Conservation (phyloP, 1,284 basidiomycete species). For the Porphyrellus sp. region DNA sequence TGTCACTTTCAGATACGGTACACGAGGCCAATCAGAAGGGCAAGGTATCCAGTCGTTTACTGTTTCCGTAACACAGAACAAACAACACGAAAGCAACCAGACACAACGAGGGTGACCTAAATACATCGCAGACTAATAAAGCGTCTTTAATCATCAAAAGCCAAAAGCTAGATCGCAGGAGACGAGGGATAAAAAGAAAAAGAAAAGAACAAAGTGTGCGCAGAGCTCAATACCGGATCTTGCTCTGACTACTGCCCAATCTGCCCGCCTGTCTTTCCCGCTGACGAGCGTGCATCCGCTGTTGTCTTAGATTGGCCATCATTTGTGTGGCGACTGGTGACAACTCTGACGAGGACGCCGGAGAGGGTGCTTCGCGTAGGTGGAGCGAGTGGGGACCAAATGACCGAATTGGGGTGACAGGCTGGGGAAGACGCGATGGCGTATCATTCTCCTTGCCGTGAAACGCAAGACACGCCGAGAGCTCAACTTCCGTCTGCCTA, state of each 20-base stretch:
- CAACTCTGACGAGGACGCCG: conserved; percentile 70
- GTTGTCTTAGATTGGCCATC: conserved; percentile 60
- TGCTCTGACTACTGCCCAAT: conserved; percentile 32
- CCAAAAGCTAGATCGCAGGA: conserved; percentile 12
- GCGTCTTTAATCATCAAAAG: conserved; percentile 9
- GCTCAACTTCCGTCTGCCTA: not conserved
- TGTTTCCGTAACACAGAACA: not conserved
- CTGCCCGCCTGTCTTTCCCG: conserved; percentile 34
- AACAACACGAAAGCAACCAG: conserved; percentile 8
- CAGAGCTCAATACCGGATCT: conserved; percentile 28
- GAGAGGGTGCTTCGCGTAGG: conserved; percentile 44
- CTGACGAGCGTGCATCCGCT: conserved; percentile 47
- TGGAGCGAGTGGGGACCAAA: conserved; percentile 36
- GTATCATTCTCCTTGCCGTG: conserved; percentile 27
- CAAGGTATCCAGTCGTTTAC: not conserved
- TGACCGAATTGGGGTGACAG: conserved; percentile 29
- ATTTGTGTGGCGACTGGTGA: conserved; percentile 63
- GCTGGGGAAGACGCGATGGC: conserved; percentile 32
- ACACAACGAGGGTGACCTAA: conserved; percentile 14
- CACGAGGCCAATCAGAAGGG: too few species aligned
- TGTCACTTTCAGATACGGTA: too few species aligned
- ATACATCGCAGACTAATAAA: conserved; percentile 20
- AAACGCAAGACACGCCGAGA: not conserved
- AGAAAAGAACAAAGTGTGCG: not conserved
- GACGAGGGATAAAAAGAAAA: not conserved